Evolutionary conservation across 2,329 filamentous ascomycete genomes (phyloP), one percentile per base, ranked within the genome.

Genomic region (Colletotrichum nymphaeae): DNA sequence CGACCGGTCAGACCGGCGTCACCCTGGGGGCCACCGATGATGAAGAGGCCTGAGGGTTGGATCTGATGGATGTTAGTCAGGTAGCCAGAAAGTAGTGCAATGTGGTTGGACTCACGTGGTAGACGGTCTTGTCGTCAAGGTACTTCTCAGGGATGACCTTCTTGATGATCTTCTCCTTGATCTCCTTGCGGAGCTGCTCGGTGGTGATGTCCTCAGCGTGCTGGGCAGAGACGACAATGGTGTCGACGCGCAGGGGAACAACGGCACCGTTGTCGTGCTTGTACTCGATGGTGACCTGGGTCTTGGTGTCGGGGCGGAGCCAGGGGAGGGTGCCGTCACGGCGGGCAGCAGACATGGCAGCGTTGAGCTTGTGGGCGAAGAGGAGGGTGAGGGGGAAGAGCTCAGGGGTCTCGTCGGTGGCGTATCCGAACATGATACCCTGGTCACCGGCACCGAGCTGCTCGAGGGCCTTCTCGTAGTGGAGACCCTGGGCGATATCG

Each of bases 401-500:
- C 89, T 99, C 97, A 75, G 96, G 95, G 80, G 97, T 98, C 91
- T 99, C 97, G 82, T 99, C 97, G 81, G 97, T 98, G 85, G 97
- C 97, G 91, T 99, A 99, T 81, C 97, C 97, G 87, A 99, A 99
- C 97, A 99, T 99, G 90, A 99, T 98, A 90, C 97, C 97, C 90
- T 99, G 97, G 88, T 99, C 97, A 93, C 97, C 97, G 76, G 97
- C 97, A 86, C 97, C 97, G 77, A 99, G 93, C 88, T 97, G 93
- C 92, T 99, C 97, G 63, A 99, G 93, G 78, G 95, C 95, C 89
- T 98, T 91, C 78, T 99, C 97, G 86, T 97, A 97, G 90, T 98
- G 95, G 71, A 99, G 94, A 90, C 97, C 97, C 89, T 98, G 97
- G 79, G 97, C 97, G 82, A 99, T 99, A 86, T 99, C 97, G 81